Evolutionary conservation across 129 eudicot species (phyloP), one percentile per base, ranked within the genome.

Genomic region (Centella asiatica): DNA sequence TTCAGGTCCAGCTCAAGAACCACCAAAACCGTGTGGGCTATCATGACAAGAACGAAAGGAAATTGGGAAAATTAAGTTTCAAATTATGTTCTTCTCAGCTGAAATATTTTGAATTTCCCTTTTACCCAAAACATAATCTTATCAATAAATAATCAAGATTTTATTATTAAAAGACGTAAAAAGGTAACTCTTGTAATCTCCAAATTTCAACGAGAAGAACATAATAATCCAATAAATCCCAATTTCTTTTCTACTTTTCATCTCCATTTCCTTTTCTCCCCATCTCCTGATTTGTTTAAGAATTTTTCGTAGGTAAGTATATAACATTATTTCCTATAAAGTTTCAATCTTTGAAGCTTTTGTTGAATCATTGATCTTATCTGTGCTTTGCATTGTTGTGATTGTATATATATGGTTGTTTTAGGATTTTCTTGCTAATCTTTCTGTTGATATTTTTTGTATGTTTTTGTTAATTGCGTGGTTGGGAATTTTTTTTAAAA

Each of bases 141-240:
- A n/a, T n/a, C n/a, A n/a, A n/a, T n/a, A n/a, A n/a, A n/a, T n/a
- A n/a, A n/a, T n/a, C n/a, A n/a, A n/a, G n/a, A n/a, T n/a, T n/a
- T n/a, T n/a, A n/a, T n/a, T n/a, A 37, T 37, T 37, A 19, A 19
- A 5, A 48, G 27, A n/a, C n/a, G n/a, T n/a, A n/a, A n/a, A n/a
- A n/a, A n/a, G n/a, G n/a, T n/a, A n/a, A n/a, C n/a, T n/a, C n/a
- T n/a, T n/a, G 13, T 20, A 26, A 8, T 13, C 45, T 37, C 65
- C 62, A 37, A 60, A 19, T 60, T 60, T 39, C 48, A 36, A 36
- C 48, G 48, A 60, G 22, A 60, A 36, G 48, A 60, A 23, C 60
- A 54, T 14, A 18, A 60, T 60, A 31, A 57, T 31, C 45, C 23
- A 19, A 33, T 29, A 5, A n/a, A 17, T 39, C n/a, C 33, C 63